Conservation (phyloP, 805 yeast genomes). For the Kodamaea jinghongensis region DNA sequence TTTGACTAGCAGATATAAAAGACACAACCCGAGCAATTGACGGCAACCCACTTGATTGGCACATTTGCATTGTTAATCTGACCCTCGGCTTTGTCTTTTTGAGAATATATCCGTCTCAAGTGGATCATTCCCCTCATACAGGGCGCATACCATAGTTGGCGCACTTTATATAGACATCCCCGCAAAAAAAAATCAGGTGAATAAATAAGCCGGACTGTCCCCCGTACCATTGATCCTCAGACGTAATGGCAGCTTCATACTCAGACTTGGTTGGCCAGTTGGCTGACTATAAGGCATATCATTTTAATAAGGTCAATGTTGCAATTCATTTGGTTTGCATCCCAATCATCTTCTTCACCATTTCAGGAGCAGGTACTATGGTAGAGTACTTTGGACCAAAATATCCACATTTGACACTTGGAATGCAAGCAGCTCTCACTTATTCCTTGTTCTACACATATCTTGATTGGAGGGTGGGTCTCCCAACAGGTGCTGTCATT, state of each 20-base stretch:
- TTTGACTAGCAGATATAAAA: no score
- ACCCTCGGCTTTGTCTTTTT: no score
- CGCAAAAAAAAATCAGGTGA: no score
- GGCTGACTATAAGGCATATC: constrained; percentile 47
- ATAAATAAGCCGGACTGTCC: no score
- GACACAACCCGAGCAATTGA: no score
- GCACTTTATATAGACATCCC: no score
- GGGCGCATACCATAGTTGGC: no score
- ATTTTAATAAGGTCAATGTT: constrained; percentile 59
- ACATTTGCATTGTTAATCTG: no score
- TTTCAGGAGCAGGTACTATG: constrained; percentile 40
- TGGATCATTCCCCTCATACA: no score
- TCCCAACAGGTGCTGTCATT: constrained; percentile 28
- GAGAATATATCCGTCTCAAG: no score
- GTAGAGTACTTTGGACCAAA: constrained; percentile 17
- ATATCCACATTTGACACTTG: constrained; percentile 41
- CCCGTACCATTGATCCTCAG: neutral
- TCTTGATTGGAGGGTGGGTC: constrained; percentile 48
- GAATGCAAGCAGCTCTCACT: constrained; percentile 41
- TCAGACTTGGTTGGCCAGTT: constrained; percentile 38
- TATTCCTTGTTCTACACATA: constrained; percentile 59
- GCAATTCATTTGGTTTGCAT: constrained; percentile 75
- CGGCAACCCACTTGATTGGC: no score
- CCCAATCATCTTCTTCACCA: constrained; percentile 66
- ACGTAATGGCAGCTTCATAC: constrained; percentile 27